Evolutionary conservation across 176 grass and related monocot genomes (phyloP), one percentile per base, ranked within the genome.

Genomic region (Musa troglodytarum): DNA sequence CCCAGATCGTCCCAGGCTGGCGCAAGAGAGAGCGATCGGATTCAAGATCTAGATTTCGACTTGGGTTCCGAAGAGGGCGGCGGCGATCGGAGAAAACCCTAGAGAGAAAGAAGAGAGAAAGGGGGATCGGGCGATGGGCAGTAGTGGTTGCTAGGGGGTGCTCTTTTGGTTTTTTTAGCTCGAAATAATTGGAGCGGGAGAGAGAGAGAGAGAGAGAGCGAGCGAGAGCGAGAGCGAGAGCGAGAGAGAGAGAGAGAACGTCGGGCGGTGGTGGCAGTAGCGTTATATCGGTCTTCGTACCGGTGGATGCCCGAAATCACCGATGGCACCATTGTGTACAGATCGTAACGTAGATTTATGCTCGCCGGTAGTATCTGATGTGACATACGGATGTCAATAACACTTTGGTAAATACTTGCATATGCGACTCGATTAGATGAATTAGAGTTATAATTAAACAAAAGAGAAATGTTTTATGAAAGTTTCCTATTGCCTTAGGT

Each of bases 161-260:
- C 34, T 43, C 34, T 43, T 43, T 43, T 43, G 34, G 4, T 6
- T 24, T 16, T 24, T 22, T 14, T 68, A 68, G 65, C 28, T 43
- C 65, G 34, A 17, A 49, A 68, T 68, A 17, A 68, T 57, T 16
- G 11, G 62, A 51, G 5, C 7, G 26, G 34, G 19, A 56, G 66
- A 10, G 63, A 63, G 25, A 69, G 51, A 15, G 28, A 64, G 68
- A 71, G 43, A 26, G 34, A 72, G 74, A 81, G 12, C 24, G n/a
- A 21, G 9, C 10, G 25, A 49, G 56, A 65, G 50, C 9, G 52
- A 80, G 28, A 76, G 63, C 17, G 77, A 85, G 78, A 71, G 70
- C 70, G 83, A 22, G 56, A 65, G 50, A 12, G 52, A 80, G 28
- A 76, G 63, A 22, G 77, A 85, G 78, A 71, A 75, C 70, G 83